Base-by-base conservation (phyloP, 129 eudicot species). In the Tagetes erecta region DNA sequence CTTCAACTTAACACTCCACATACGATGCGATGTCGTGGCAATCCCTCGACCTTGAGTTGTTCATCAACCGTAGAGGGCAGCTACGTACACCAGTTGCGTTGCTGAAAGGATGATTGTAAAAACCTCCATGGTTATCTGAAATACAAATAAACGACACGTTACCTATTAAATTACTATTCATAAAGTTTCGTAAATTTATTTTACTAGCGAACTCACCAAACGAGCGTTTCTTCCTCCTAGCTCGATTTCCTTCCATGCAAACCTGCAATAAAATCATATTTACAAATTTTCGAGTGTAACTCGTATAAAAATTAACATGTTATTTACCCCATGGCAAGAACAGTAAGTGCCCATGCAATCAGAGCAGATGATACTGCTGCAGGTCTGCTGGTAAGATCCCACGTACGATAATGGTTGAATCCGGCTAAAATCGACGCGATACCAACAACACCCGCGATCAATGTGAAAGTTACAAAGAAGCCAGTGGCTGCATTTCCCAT, bases 401-500 rank as follows among this genome's bases (percentile, higher is more conserved):
- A 90, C 30, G 74, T 47, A 0, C 91, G 89, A 67, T 86, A 60
- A 62, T 94, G 88, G 81, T 79, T 77, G 12, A 88, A 30, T 79
- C 98, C 98, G n/a, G 91, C 65, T 72, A 94, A 75, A 70, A 77
- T 76, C 10, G 97, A 88, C 11, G 96, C 97, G 37, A 91, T 79
- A 13, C 98, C 98, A 51, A 87, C 95, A 6, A 92, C 98, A 8
- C 98, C 95, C 4, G 98, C 98, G 11, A 92, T 81, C 75, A 92
- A 40, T 11, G 95, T 64, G 67, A 87, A 92, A 14, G 80, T 67
- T 57, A 87, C 98, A 37, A 92, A 92, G 79, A 89, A 89, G 39
- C 98, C 98, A 11, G 98, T 92, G 41, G 95, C 96, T 0, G 88
- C 95, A 42, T 92, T 92, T 39, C 98, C 98, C 95, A 92, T 92